Base-by-base conservation (phyloP, 768 basidiomycete genomes). In the Leccinum imitatum region DNA sequence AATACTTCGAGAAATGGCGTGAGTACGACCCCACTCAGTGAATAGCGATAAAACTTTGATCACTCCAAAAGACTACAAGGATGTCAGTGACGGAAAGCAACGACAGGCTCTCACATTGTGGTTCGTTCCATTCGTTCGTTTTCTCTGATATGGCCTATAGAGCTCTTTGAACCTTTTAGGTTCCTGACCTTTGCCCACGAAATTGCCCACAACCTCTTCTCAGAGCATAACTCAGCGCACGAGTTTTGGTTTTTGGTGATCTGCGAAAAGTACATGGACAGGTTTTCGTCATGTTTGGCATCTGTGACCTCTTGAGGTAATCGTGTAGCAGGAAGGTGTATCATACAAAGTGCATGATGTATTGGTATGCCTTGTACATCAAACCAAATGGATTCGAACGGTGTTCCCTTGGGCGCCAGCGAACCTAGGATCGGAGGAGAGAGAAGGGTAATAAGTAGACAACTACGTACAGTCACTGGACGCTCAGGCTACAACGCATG, bases 1-100 rank as follows among this genome's bases (percentile, higher is more conserved):
- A 91, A 31, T 95, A 88, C 70, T 93, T 84, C 64, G 81, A 90
- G 66, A 82, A 85, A 54, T 93, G 91, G 90, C 93, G 90, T 93
- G 72, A 78, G 87, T 80, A 30, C 15, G 6, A 56, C 4, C 14
- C n/a, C 6, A 21, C 14, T 21, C 11, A 33, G 11, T 21, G n/a
- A 27, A 39, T n/a, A 10, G 8, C 3, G 7, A 52, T 17, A 15
- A 27, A 14, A 17, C 47, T 59, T 19, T 37, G 4, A 3, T 39
- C 1, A 6, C 6, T 17, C 8, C 10, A 52, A 55, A 30, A 63
- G 62, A 63, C 14, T 39, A 63, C 48, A 3, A 53, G 10, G 59
- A 57, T 21, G 59, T 63, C 21, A 41, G 50, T 48, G 30, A 35
- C 0, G 52, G 48, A 14, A 31, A 56, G 6, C 10, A 2, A 50